A percentile compares a stretch with the other conserved stretches of the same genome.
phyloP scores from a whole-genome alignment of 352 stramenopile genomes.

The Phytopythium kandeliae region DNA sequence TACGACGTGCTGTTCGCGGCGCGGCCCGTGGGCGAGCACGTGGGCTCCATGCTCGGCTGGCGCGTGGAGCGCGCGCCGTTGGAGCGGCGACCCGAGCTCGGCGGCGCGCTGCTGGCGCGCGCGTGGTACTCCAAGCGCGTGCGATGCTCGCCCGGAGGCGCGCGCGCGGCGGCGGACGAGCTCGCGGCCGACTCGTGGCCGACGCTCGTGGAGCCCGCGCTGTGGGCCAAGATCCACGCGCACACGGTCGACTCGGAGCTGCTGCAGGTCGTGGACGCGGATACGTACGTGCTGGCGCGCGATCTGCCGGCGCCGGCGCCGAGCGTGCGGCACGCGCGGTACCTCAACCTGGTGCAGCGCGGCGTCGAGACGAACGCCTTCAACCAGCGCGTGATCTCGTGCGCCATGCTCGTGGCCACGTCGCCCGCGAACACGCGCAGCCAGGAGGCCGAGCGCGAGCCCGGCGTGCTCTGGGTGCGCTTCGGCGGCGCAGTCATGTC shows the following conservation, averaged over 20 bases:
- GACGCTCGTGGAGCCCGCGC: conserved; percentile 16
- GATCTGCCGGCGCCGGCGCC: conserved; percentile 13
- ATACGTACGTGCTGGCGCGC: conserved; percentile 22
- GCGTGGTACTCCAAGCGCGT: conserved; percentile 31
- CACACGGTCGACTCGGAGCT: conserved; percentile 16
- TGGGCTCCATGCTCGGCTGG: conserved; percentile 28
- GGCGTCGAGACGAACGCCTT: conserved; percentile 7
- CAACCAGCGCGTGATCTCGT: conserved; percentile 15
- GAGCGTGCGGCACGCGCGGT: conserved; percentile 14
- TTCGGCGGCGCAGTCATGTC: conserved; percentile 34
- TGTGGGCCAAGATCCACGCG: conserved; percentile 26
- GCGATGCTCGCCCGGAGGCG: conserved; percentile 19
- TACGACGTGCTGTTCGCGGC: conserved; percentile 23
- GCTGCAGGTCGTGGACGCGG: conserved; percentile 23
- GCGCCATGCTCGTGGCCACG: conserved; percentile 25
- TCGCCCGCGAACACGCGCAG: conserved; percentile 25
- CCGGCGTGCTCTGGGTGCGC: conserved; percentile 23
- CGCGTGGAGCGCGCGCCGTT: conserved; percentile 22
- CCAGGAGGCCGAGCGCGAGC: conserved; percentile 20
- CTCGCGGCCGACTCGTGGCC: conserved; percentile 28
- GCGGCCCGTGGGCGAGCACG: conserved; percentile 2
- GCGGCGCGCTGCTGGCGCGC: conserved; percentile 13
- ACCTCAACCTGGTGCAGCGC: conserved; percentile 30
- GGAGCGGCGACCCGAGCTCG: conserved; percentile 6
- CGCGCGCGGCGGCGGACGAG: conserved; percentile 16